Evolutionary conservation across 148 eudicot species (phyloP).

Genomic region (Rhododendron williamsianum): DNA sequence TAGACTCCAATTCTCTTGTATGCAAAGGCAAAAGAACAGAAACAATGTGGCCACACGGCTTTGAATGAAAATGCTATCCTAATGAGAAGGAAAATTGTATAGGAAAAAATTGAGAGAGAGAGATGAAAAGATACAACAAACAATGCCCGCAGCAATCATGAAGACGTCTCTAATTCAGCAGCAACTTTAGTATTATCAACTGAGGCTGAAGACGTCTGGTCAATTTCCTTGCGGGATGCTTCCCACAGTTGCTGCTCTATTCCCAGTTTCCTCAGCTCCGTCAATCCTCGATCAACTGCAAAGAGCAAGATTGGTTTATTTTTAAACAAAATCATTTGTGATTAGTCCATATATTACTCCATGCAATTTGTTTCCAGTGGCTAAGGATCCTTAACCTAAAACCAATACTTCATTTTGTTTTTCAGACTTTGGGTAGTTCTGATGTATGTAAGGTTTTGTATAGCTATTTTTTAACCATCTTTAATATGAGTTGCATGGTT

Average conservation of each 20-base stretch:
- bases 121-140: not conserved
- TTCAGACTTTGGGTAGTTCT: not conserved
- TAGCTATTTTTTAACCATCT: not conserved
- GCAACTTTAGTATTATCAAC: slow-evolving; percentile 22
- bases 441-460: not conserved
- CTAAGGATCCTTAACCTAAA: not conserved
- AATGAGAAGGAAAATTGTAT: not conserved
- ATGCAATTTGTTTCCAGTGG: not conserved
- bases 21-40: not conserved
- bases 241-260: slow-evolving; percentile 96
- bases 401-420: not conserved
- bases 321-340: not conserved
- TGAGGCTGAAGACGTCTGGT: slow-evolving; percentile 34
- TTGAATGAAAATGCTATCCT: not conserved
- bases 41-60: not conserved
- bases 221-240: slow-evolving; percentile 85
- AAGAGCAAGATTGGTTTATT: not conserved
- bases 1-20: not conserved
- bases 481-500: not conserved
- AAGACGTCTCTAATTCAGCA: slow-evolving; percentile 45
- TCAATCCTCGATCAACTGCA: slow-evolving; percentile 28
- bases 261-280: slow-evolving; percentile 46
- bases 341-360: not conserved
- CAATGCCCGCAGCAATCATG: slow-evolving; percentile 17
- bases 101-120: not conserved